These are phyloP conservation scores for Globisporangium solare DNA, from an alignment of 352 stramenopile species.

Conservation along the genomic window DNA sequence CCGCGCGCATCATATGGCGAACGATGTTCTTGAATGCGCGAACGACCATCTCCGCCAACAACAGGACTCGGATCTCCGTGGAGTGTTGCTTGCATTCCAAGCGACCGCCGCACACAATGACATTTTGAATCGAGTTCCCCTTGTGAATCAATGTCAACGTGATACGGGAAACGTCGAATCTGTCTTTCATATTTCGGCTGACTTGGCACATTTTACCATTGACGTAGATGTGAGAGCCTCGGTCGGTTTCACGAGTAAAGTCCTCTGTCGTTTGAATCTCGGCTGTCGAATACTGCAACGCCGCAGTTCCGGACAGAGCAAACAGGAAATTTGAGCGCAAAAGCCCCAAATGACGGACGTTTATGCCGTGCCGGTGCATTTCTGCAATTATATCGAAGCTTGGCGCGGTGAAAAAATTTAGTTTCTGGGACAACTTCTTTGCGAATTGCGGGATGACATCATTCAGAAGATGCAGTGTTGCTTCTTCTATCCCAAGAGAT, in stretches of 20 bases:
- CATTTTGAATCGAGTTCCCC: conserved; percentile 70
- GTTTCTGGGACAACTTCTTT: conserved; percentile 63
- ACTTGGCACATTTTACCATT: conserved; percentile 45
- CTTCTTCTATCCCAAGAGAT: conserved; percentile 53
- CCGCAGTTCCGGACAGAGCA: conserved; percentile 64
- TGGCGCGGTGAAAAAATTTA: conserved; percentile 41
- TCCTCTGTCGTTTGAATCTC: conserved; percentile 79
- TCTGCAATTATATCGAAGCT: conserved; percentile 68
- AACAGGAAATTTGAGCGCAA: conserved; percentile 78
- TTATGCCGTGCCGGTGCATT: conserved; percentile 88
- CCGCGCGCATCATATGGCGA: conserved; percentile 62
- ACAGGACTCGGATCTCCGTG: conserved; percentile 40
- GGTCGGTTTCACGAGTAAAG: conserved; percentile 77
- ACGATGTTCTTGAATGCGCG: conserved; percentile 86
- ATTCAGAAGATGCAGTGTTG: conserved; percentile 67
- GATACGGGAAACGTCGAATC: conserved; percentile 53
- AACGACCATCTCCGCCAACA: conserved; percentile 87
- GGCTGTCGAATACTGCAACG: conserved; percentile 74
- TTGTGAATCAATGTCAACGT: conserved; percentile 53
- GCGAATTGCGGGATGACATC: conserved; percentile 79
- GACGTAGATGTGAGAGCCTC: conserved; percentile 57
- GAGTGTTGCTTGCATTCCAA: conserved; percentile 56
- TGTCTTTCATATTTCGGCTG: conserved; percentile 35
- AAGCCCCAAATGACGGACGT: conserved; percentile 85
- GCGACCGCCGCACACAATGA: conserved; percentile 59